Evolutionary conservation across 768 basidiomycete species (phyloP), one percentile per base, ranked within the genome.

Genomic region (Phylloporus arenicola): DNA sequence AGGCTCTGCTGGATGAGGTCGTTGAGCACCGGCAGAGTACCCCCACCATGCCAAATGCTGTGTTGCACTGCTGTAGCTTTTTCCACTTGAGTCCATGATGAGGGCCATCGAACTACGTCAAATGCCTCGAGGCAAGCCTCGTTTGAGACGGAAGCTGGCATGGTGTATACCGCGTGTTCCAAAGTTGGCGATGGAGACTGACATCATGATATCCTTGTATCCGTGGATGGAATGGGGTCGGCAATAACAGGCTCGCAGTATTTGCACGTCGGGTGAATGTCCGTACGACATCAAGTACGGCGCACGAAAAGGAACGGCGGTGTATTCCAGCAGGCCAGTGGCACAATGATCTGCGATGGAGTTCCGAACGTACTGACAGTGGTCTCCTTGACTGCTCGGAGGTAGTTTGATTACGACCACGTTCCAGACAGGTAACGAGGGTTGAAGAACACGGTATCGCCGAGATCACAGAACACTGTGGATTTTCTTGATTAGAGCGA

Each of bases 81-180:
- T 45, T 41, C 41, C 44, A 33, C 34, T 34, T 40, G 45, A 19
- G 34, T 17, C 19, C 20, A 34, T 41, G 20, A 37, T 27, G 38
- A 47, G 55, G 52, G 49, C 43, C 17, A 45, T 52, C 54, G 50
- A 60, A 52, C 44, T 14, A 63, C 41, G 59, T 59, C 60, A 59
- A 48, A 39, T 14, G 52, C 64, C 61, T 67, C 52, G 52, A 68
- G 64, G 65, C 54, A 17, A 22, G 52, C 63, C 65, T 67, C 61
- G 45, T 58, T 60, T 63, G 35, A 37, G 34, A 43, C 38, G 41
- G 48, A 35, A 45, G 24, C 48, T 45, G 37, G 38, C 59, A 51
- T 33, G 46, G 47, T 22, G 53, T 54, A 8, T 47, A 39, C 47
- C 44, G 54, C 56, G 33, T 63, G 58, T 43, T 11, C 30, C 48